phyloP scores from a whole-genome alignment of 2,329 filamentous ascomycete genomes.

The Fusarium pseudocircinatum region DNA sequence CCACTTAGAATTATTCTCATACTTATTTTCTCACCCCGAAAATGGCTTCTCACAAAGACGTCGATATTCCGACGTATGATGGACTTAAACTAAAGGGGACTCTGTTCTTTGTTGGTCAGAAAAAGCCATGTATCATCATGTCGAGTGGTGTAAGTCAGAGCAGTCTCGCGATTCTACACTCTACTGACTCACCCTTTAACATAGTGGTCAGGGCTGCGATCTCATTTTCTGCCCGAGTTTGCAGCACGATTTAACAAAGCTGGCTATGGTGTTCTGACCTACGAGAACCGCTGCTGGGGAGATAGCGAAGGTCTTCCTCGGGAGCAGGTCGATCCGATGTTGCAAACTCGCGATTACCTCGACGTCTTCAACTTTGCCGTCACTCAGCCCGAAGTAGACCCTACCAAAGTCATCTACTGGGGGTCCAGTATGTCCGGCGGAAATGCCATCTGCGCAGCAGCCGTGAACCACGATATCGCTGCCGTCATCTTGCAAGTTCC shows the following conservation, averaged over 20 bases:
- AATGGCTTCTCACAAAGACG: background rate
- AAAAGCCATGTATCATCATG: background rate
- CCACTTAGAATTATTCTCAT: too few species aligned
- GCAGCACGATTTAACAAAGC: background rate
- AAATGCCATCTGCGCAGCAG: background rate
- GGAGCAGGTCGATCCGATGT: background rate
- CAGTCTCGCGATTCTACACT: accelerated
- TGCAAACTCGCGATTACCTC: background rate
- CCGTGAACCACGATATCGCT: background rate
- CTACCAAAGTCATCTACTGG: background rate
- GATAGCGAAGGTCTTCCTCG: background rate
- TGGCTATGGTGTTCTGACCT: background rate
- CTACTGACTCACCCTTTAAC: background rate
- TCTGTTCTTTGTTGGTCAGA: background rate
- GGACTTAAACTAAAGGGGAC: background rate
- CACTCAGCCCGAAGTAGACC: background rate
- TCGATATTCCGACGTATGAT: background rate
- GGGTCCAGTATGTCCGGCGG: background rate
- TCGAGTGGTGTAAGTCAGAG: background rate
- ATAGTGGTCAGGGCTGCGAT: background rate
- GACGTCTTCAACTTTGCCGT: background rate
- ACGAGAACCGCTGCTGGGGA: background rate
- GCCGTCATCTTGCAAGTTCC: background rate
- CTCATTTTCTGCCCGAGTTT: background rate
- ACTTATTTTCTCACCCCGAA: background rate